Conservation (phyloP, 75 land plant genomes). For the Cupressus sempervirens region DNA sequence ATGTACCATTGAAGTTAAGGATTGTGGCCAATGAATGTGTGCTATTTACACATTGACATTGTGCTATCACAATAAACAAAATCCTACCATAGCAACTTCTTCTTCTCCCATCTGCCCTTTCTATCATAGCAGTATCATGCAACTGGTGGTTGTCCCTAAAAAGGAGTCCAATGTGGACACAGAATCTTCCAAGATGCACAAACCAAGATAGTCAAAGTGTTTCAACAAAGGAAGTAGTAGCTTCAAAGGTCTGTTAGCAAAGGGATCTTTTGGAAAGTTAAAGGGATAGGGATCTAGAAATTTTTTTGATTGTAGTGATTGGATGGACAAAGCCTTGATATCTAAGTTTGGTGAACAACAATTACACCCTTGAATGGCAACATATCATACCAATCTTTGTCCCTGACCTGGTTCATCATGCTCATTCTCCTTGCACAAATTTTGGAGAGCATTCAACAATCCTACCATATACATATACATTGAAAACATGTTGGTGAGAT, state of each 20-base stretch:
- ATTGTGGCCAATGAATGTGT: slow-evolving; percentile 93
- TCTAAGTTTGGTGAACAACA: neutral
- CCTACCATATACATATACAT: too few relatives aligned
- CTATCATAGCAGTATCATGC: slow-evolving; percentile 68
- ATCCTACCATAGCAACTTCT: slow-evolving; percentile 40
- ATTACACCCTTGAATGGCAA: too few relatives aligned
- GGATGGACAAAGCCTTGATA: slow-evolving; percentile 26
- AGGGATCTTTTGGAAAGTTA: slow-evolving; percentile 36
- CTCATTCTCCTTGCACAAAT: too few relatives aligned
- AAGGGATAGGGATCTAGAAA: slow-evolving; percentile 39
- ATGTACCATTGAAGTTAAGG: slow-evolving; percentile 77
- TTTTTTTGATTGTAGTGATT: slow-evolving; percentile 36
- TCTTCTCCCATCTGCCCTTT: slow-evolving; percentile 73
- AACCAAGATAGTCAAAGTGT: slow-evolving; percentile 32
- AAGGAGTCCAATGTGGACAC: slow-evolving; percentile 23
- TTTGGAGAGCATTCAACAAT: too few relatives aligned
- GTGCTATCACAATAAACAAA: slow-evolving; percentile 87
- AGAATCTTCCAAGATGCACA: slow-evolving; percentile 33
- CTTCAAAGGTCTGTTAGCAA: slow-evolving; percentile 54
- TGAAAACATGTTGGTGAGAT: too few relatives aligned
- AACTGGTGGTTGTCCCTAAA: slow-evolving; percentile 36
- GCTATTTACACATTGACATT: slow-evolving; percentile 76
- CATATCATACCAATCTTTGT: too few relatives aligned
- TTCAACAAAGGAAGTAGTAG: slow-evolving; percentile 65
- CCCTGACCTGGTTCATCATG: too few relatives aligned